Base-by-base conservation (phyloP, 257 asterid genomes). In the Capsicum rhomboideum region DNA sequence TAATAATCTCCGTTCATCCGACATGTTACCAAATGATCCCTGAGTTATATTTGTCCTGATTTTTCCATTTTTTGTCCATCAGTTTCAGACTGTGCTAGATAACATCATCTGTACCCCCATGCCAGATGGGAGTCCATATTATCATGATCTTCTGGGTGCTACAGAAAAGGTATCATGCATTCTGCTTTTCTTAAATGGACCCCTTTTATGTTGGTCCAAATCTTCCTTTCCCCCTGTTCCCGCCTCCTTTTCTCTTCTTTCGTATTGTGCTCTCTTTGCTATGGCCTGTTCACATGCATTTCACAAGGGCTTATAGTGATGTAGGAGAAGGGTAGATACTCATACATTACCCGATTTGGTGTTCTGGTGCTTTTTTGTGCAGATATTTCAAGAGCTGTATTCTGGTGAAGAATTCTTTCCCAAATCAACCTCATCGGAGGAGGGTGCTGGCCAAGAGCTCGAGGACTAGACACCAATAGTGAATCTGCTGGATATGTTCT, bases 91-190 rank as follows among this genome's bases (percentile, higher is more conserved):
- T 78, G 84, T 86, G 77, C 78, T 42, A 29, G 91, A 86, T 84
- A 85, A 93, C 85, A 85, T 91, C 84, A 68, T 85, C 84, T 85
- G 86, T 86, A 88, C 92, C 49, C 83, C 91, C 4, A 90, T 90
- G 94, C 94, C 98, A 23, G 98, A 94, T 71, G 95, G 92, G 83
- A 90, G 91, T 88, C 93, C 92, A 63, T 90, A 90, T 86, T 94
- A 90, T 86, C 88, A 68, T 66, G 72, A 91, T 85, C 89, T 93
- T 89, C 85, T 95, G 82, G 92, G 86, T 75, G 90, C 90, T 82
- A 87, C 95, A 29, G 84, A 84, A 84, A 92, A 88, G 96, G 98
- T 95, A 89, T 52, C 17, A 18, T 74, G 80, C 59, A 63, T 80
- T 44, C 10, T 64, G 16, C 56, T 58, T 46, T 34, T 63, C 74